phyloP scores from a whole-genome alignment of 78 protist genomes.

The Diacronema lutheri region DNA sequence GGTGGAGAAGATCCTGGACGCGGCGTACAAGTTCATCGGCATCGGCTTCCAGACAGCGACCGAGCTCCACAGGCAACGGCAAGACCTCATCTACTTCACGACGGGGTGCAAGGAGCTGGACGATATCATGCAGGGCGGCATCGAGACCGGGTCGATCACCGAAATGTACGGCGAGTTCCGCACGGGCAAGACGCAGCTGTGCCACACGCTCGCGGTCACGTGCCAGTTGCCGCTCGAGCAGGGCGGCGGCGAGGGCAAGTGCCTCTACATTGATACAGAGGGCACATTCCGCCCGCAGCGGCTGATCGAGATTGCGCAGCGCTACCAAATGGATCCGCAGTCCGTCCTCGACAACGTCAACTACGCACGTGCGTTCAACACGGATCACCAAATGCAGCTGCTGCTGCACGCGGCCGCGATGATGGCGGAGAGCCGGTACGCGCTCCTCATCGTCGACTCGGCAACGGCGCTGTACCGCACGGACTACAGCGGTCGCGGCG shows the following conservation, averaged over 20 bases:
- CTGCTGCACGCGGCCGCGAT: conserved; percentile 89
- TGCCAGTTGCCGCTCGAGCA: conserved; percentile 68
- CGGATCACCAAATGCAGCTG: conserved; percentile 83
- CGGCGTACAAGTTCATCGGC: conserved; percentile 79
- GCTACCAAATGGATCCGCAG: conserved; percentile 30
- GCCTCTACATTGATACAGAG: conserved; percentile 98
- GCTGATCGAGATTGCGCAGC: conserved; percentile 83
- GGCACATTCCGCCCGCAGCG: conserved; percentile 99
- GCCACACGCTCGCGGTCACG: conserved; percentile 98
- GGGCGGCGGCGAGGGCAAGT: conserved; percentile 99
- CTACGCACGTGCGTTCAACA: conserved; percentile 97
- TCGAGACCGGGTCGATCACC: conserved; percentile 98
- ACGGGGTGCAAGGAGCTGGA: conserved; percentile 96
- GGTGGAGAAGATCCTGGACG: conserved; percentile 90
- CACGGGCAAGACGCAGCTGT: conserved; percentile 98
- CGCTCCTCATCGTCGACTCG: background rate
- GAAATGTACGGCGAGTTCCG: conserved; percentile 99
- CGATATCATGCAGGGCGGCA: conserved; percentile 90
- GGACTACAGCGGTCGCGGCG: conserved; percentile 97
- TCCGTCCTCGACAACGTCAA: conserved; percentile 93
- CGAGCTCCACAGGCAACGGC: conserved; percentile 70
- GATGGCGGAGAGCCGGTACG: conserved; percentile 92
- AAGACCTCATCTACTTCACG: conserved; percentile 77
- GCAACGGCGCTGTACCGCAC: conserved; percentile 80
- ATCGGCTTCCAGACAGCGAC: conserved; percentile 95